Conservation (phyloP, 2,329 filamentous ascomycete species). For the Drechslerella coelobrocha region DNA sequence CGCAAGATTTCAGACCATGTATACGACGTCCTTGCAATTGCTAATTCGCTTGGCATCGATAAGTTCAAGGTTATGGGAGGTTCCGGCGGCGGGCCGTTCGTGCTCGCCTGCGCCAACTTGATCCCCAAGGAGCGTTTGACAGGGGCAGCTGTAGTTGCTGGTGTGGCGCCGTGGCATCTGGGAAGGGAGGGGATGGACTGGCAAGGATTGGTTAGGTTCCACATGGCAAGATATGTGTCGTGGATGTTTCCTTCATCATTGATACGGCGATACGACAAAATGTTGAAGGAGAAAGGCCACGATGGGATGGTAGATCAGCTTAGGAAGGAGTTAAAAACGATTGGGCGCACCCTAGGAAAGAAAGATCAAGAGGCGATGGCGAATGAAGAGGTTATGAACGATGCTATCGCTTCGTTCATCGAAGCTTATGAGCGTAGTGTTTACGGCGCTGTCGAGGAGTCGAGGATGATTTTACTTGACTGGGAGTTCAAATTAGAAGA, state of each 20-base stretch:
- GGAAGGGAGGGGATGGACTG: slow-evolving; percentile 52
- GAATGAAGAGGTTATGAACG: slow-evolving; percentile 44
- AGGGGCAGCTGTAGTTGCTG: slow-evolving; percentile 58
- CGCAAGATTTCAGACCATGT: slow-evolving; percentile 39
- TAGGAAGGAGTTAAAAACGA: slow-evolving; percentile 28
- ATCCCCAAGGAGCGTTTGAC: slow-evolving; percentile 55
- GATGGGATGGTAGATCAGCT: slow-evolving; percentile 53
- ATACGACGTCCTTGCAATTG: slow-evolving; percentile 31
- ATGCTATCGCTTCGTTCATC: slow-evolving; percentile 42
- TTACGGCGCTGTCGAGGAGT: slow-evolving; percentile 54
- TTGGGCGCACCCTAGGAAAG: slow-evolving; percentile 9
- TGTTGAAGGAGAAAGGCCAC: slow-evolving; percentile 51
- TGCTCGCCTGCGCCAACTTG: slow-evolving; percentile 37
- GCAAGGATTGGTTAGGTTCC: slow-evolving; percentile 54
- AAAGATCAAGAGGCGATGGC: slow-evolving; percentile 21
- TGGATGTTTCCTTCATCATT: slow-evolving; percentile 50
- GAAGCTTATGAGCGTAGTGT: slow-evolving; percentile 55
- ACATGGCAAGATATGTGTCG: slow-evolving; percentile 34
- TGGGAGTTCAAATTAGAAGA: slow-evolving; percentile 56
- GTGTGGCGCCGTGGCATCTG: slow-evolving; percentile 57
- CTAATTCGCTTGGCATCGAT: slow-evolving; percentile 23
- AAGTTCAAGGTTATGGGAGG: slow-evolving; percentile 39
- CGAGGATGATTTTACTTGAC: slow-evolving; percentile 54
- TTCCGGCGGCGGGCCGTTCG: slow-evolving; percentile 45
- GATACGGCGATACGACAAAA: slow-evolving; percentile 48